Conservation (phyloP, 2,329 filamentous ascomycete genomes). For the Curvularia sp. region DNA sequence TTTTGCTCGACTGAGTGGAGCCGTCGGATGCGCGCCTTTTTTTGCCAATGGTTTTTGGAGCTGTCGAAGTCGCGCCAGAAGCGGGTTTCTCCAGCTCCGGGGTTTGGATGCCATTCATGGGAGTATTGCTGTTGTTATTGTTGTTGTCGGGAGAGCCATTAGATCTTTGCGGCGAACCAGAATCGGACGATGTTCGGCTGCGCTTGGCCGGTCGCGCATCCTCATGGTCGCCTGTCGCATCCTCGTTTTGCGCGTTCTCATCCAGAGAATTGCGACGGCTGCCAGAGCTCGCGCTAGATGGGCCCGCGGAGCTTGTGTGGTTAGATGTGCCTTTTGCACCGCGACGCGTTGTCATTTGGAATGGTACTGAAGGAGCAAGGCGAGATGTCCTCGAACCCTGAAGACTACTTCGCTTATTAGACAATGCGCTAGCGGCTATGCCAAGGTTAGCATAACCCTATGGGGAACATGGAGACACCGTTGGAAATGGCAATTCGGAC, state of each 20-base stretch:
- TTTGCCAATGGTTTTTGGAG: slow-evolving; percentile 36
- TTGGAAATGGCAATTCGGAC: slow-evolving; percentile 19
- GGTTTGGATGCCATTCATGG: slow-evolving; percentile 39
- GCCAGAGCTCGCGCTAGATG: slow-evolving; percentile 45
- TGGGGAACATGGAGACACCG: slow-evolving; percentile 25
- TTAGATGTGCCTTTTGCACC: slow-evolving; percentile 50
- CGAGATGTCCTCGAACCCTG: slow-evolving; percentile 46
- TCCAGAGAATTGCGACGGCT: slow-evolving; percentile 52
- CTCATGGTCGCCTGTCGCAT: slow-evolving; percentile 40
- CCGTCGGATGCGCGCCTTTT: slow-evolving; percentile 46
- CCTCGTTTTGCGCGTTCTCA: slow-evolving; percentile 39
- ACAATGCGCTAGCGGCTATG: slow-evolving; percentile 43
- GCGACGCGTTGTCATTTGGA: slow-evolving; percentile 59
- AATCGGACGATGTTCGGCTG: slow-evolving; percentile 48
- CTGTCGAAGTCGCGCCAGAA: slow-evolving; percentile 27
- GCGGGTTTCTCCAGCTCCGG: slow-evolving; percentile 31
- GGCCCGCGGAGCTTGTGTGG: slow-evolving; percentile 43
- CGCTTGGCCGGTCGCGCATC: slow-evolving; percentile 49
- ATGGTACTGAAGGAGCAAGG: slow-evolving; percentile 56
- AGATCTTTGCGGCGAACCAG: slow-evolving; percentile 45
- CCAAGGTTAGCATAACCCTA: slow-evolving; percentile 46
- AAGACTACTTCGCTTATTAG: slow-evolving; percentile 49
- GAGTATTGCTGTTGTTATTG: slow-evolving; percentile 18
- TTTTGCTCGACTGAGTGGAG: slow-evolving; percentile 43
- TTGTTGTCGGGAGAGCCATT: slow-evolving; percentile 41